Base-by-base conservation (phyloP, 2,329 filamentous ascomycete species). In the Rosellinia necatrix region DNA sequence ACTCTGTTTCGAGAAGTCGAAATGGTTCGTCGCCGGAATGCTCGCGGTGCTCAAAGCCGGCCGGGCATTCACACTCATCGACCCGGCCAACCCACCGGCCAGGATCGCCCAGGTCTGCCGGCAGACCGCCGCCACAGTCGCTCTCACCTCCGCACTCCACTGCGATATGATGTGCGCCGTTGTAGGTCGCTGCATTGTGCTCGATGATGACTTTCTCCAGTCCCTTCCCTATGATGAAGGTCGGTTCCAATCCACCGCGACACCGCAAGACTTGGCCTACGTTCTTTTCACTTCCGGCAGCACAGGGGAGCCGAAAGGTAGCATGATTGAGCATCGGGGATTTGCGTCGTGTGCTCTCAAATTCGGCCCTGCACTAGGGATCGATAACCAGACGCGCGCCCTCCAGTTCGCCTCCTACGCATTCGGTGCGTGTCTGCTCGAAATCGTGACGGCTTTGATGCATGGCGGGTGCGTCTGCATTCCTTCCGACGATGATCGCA, bases 41-140 rank as follows among this genome's bases (percentile, higher is more conserved):
- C 43, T 53, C 25, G 49, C 37, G 25, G 49, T 58, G 8, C 49
- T 53, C n/a, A 58, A 52, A 46, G 38, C 54, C n/a, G 54, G 54
- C 3, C n/a, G 30, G 17, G 54, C 49, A 32, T 53, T 22, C 9
- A 46, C 37, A 3, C 37, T 53, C 9, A 21, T 58, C 25, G 54
- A 53, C 15, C 49, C 49, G 6, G 17, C 43, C 6, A 32, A 9
- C 25, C 54, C 49, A 12, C 38, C 3, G 9, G 42, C 42, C 12
- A 56, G 42, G 29, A 46, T 43, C 21, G 35, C 42, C 34, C 47
- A 56, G 22, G 32, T 51, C 19, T 51, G 47, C 51, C 41, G 41
- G 40, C 47, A 51, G 13, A 56, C 53, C 29, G 46, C 40, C 32
- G 47, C 53, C 41, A 52, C 19, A 37, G 15, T 56, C 4, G 53